Conservation (phyloP, 2,329 filamentous ascomycete genomes). For the Stemphylium vesicarium region DNA sequence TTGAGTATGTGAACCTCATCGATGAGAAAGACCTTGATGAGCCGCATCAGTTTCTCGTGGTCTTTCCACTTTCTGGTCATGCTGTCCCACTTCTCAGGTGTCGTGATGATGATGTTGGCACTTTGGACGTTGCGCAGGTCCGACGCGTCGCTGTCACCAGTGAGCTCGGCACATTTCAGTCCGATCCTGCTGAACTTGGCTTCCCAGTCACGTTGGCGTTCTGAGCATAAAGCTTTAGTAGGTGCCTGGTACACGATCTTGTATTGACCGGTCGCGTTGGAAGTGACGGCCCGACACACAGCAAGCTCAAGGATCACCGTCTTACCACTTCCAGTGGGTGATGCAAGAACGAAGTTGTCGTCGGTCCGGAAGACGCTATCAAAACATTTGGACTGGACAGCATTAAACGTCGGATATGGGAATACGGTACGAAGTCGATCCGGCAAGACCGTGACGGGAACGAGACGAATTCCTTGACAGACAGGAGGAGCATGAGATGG, state of each 20-base stretch:
- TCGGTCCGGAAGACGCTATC: conserved; percentile 67
- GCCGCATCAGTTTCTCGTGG: conserved; percentile 73
- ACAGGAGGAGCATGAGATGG: conserved; percentile 37
- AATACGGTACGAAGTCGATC: conserved; percentile 75
- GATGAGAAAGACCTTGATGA: conserved; percentile 81
- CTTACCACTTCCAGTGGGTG: conserved; percentile 86
- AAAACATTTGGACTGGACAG: conserved; percentile 82
- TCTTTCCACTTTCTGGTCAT: conserved; percentile 88
- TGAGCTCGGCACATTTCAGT: conserved; percentile 76
- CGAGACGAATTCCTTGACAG: conserved; percentile 65
- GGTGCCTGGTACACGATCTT: conserved; percentile 88
- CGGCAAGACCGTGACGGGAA: conserved; percentile 67
- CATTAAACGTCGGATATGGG: conserved; percentile 78
- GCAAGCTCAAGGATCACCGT: conserved; percentile 82
- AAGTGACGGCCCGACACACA: conserved; percentile 72
- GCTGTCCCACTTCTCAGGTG: conserved; percentile 91
- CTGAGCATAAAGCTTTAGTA: conserved; percentile 81
- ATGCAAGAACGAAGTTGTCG: conserved; percentile 79
- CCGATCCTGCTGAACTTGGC: conserved; percentile 73
- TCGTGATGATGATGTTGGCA: conserved; percentile 84
- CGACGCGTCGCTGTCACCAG: conserved; percentile 75
- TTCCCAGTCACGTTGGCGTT: conserved; percentile 78
- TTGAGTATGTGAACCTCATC: conserved; percentile 90
- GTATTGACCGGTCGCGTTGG: conserved; percentile 65
- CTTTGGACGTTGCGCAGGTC: conserved; percentile 73